Evolutionary conservation across 192 early-diverging fungal species (phyloP), one percentile per base, ranked within the genome.

Genomic region (Podila epigama): DNA sequence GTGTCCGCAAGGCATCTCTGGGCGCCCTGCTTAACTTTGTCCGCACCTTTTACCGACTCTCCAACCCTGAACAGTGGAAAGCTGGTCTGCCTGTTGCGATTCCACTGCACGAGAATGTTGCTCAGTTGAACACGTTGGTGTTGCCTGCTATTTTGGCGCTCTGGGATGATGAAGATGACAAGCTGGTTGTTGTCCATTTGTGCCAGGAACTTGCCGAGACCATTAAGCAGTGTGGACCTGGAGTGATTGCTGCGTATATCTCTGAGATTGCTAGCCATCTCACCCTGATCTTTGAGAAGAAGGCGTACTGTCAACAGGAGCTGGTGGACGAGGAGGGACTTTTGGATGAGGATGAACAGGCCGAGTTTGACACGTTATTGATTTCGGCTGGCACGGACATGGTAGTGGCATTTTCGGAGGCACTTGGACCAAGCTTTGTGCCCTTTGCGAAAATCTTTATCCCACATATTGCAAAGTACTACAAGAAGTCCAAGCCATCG

Each of bases 151-250:
- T 95, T 56, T 68, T 95, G 48, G 35, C 67, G 22, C 84, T 95
- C 72, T 90, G 93, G 89, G 82, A 85, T 22, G 91, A 94, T 1
- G 95, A 97, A 71, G 92, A 94, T 63, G 90, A 95, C 63, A 91
- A 89, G 85, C 85, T 84, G 75, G 92, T 97, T 29, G 93, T 94
- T 61, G 86, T 91, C 36, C 93, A 95, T 62, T 81, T 92, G 31
- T 92, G 91, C 80, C 85, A 85, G 57, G 92, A 93, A 78, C 75
- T 94, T 39, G 82, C 86, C 22, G 87, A 90, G 32, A 83, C 87
- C 39, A 81, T 96, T 58, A 90, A 88, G 63, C 80, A 86, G 18
- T 88, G 93, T 56, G 95, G 95, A 18, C 95, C 95, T 11, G 89
- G 84, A 20, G 67, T 88, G 31, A 63, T 92, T 39, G 86, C 82